Evolutionary conservation across 441 rosid genomes (phyloP).

Genomic region (Eruca vesicaria): DNA sequence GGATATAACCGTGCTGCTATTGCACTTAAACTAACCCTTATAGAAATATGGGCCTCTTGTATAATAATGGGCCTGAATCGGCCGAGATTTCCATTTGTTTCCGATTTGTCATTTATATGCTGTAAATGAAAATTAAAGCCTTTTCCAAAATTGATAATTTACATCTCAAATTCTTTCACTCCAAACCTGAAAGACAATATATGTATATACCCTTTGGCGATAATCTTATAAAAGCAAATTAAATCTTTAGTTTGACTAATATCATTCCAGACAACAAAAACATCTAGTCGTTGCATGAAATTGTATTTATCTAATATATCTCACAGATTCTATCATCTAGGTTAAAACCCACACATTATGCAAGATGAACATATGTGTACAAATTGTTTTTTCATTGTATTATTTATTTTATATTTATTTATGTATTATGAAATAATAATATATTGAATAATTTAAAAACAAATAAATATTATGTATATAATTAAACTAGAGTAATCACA

Average conservation of each 20-base stretch:
- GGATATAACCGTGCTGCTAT: slow-evolving; percentile 78
- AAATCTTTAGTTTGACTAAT: not conserved
- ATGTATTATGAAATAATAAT: no score
- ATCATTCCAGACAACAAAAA: not conserved
- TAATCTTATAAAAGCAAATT: not conserved
- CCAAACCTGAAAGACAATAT: not conserved
- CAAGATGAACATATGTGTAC: no score
- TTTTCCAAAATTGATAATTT: not conserved
- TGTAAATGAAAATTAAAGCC: not conserved
- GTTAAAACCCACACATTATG: no score
- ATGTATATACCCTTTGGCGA: not conserved
- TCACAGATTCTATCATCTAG: not conserved
- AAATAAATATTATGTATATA: no score
- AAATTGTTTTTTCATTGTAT: no score
- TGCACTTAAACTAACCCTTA: not conserved
- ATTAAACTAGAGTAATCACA: no score
- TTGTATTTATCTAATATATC: not conserved
- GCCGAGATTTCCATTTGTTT: not conserved
- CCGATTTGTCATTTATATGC: not conserved
- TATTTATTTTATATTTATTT: no score
- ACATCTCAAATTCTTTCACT: not conserved
- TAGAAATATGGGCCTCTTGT: not conserved
- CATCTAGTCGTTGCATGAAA: not conserved
- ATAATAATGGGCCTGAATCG: not conserved
- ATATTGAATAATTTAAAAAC: no score